Evolutionary conservation across 1,284 basidiomycete species (phyloP).

Genomic region (Calocybe gambosa): DNA sequence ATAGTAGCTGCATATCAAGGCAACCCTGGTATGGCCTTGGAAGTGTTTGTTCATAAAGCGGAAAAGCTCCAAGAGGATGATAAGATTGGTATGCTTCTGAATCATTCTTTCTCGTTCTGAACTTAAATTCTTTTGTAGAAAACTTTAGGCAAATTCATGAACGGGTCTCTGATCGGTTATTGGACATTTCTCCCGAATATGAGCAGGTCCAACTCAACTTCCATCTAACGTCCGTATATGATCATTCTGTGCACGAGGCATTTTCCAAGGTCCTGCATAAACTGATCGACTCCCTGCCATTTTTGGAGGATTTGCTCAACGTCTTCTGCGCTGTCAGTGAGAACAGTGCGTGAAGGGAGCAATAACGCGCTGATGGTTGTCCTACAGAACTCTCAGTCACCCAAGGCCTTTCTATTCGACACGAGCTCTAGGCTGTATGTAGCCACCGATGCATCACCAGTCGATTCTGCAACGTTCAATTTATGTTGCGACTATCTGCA

Average conservation of each 20-base stretch:
- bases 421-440: constrained; percentile 81
- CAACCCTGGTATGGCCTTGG: constrained; percentile 78
- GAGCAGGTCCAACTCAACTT: constrained; percentile 73
- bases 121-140: constrained; percentile 41
- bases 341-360: neutral
- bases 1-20: constrained; percentile 69
- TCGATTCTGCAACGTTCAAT: constrained; percentile 84
- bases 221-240: constrained; percentile 86
- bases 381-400: constrained; percentile 76
- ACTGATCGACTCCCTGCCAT: constrained; percentile 64
- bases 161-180: constrained; percentile 75
- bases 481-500: constrained; percentile 89
- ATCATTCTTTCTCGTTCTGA: constrained; percentile 1
- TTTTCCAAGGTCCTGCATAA: constrained; percentile 78
- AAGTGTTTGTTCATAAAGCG: constrained; percentile 96
- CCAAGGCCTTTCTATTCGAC: constrained; percentile 93
- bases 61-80: constrained; percentile 92
- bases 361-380: constrained; percentile 7
- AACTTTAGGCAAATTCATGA: constrained; percentile 86
- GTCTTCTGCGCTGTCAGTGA: constrained; percentile 68
- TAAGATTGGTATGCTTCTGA: constrained; percentile 61
- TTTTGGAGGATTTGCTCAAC: constrained; percentile 76
- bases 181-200: constrained; percentile 65
- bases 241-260: constrained; percentile 83
- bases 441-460: constrained; percentile 89